Evolutionary conservation across 306 rosid genomes (phyloP), one percentile per base, ranked within the genome.

Genomic region (Lathyrus aphaca): DNA sequence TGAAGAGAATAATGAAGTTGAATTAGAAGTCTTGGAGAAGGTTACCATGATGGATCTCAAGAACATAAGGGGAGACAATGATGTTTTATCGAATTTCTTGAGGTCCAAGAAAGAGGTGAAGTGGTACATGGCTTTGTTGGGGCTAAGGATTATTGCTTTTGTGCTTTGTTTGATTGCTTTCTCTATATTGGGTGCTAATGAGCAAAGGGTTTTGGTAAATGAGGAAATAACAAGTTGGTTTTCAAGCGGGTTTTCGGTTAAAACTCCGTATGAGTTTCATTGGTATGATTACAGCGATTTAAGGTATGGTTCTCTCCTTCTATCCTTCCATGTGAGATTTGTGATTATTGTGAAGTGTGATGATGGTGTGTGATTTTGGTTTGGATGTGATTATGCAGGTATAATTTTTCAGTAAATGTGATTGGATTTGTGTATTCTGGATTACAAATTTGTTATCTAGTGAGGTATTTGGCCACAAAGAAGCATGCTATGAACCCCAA

Each of bases 361-460:
- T 29, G 40, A 14, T 18, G 44, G 4, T 17, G 12, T 37, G 19
- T 66, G 57, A 25, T 35, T 55, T 38, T 39, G 68, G 25, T 44
- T 60, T 48, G 10, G 13, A 8, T 64, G 5, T 40, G n/a, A 39
- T 51, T 58, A 5, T 80, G 86, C 84, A 94, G 97, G 78, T 90
- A 72, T 72, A 58, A 68, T 25, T 42, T 88, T 54, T 73, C 92
- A 49, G 86, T 74, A 66, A 88, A 82, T 82, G 85, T 84, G 39
- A 51, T 87, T 10, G 97, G 90, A 7, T 94, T 81, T 82, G 80
- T 77, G 58, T 94, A 94, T 72, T 86, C 89, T 62, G 84, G 64
- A 21, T 43, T 86, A 45, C 98, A 94, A 79, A 76, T 81, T 35
- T 69, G 39, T 64, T 90, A 78, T 65, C 37, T 90, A 14, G 42